Evolutionary conservation across 1,284 basidiomycete genomes (phyloP).

Genomic region (Melampsora occidentalis): DNA sequence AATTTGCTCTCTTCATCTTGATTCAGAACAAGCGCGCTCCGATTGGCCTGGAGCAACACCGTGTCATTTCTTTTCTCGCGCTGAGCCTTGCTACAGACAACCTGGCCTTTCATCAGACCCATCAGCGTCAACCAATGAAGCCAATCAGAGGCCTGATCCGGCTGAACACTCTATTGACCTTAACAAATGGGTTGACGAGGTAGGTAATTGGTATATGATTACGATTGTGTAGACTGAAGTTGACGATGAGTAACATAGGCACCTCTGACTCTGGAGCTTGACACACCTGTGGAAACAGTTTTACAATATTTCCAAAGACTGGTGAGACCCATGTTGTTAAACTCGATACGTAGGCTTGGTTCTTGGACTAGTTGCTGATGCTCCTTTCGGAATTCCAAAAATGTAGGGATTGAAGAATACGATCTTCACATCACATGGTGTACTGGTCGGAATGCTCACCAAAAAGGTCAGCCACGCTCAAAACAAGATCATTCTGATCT

Average conservation of each 20-base stretch:
- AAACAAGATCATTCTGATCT: background rate
- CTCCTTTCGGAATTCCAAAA: too few species aligned
- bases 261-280: constrained; percentile 64
- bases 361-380: background rate
- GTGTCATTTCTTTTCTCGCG: background rate
- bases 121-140: constrained; percentile 46
- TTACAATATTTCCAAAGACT: constrained; percentile 71
- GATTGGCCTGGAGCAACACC: constrained; percentile 1
- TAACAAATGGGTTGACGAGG: constrained; percentile 63
- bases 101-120: background rate
- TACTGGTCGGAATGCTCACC: constrained; percentile 65
- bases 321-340: constrained; percentile 54
- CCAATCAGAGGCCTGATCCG: constrained; percentile 58
- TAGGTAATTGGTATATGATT: constrained; percentile 58
- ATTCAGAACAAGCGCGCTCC: background rate
- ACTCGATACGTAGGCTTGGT: constrained; percentile 22
- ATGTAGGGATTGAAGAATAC: constrained; percentile 66
- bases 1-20: background rate
- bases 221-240: constrained; percentile 53
- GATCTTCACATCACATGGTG: constrained; percentile 64
- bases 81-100: background rate
- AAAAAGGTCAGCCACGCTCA: constrained; percentile 57
- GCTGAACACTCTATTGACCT: constrained; percentile 65
- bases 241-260: constrained; percentile 63
- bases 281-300: constrained; percentile 67